phyloP scores from a whole-genome alignment of 2,329 filamentous ascomycete species.

The Fusarium subglutinans region DNA sequence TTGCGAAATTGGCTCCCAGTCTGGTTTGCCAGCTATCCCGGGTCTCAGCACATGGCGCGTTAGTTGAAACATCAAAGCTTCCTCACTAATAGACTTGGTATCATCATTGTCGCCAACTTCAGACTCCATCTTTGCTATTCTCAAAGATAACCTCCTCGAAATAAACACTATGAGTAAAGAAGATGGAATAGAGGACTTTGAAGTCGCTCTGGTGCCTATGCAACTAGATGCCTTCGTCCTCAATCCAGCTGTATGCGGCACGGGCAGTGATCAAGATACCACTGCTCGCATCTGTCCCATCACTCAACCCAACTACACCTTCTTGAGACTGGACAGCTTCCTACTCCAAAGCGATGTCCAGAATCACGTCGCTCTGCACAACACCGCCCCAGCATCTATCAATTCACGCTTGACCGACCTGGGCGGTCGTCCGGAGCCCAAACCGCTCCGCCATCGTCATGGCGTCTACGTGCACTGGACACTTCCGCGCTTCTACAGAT shows the following conservation, averaged over 20 bases:
- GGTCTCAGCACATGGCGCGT: neutral
- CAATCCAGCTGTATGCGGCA: constrained; percentile 42
- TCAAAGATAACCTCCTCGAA: accelerated
- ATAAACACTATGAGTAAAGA: neutral
- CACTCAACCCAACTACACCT: constrained; percentile 58
- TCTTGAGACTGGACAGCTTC: constrained; percentile 50
- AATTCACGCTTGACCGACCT: constrained; percentile 52
- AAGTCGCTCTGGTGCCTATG: constrained; percentile 39
- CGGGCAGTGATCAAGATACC: constrained; percentile 28
- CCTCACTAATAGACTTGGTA: too few species aligned
- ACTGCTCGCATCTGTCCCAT: constrained; percentile 50
- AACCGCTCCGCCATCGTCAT: constrained; percentile 38
- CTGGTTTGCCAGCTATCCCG: accelerated
- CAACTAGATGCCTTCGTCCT: constrained; percentile 47
- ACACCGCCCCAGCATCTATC: constrained; percentile 38
- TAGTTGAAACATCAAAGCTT: neutral
- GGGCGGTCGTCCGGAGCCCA: constrained; percentile 25
- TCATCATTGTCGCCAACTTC: neutral
- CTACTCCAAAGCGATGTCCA: constrained; percentile 52
- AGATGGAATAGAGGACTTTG: neutral
- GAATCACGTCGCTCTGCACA: constrained; percentile 50
- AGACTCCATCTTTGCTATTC: neutral
- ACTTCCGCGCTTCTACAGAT: constrained; percentile 50
- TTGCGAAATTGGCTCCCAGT: accelerated
- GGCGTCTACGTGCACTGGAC: constrained; percentile 57